Evolutionary conservation across 163 green algal genomes (phyloP).

Genomic region (Scenedesmus sp.): DNA sequence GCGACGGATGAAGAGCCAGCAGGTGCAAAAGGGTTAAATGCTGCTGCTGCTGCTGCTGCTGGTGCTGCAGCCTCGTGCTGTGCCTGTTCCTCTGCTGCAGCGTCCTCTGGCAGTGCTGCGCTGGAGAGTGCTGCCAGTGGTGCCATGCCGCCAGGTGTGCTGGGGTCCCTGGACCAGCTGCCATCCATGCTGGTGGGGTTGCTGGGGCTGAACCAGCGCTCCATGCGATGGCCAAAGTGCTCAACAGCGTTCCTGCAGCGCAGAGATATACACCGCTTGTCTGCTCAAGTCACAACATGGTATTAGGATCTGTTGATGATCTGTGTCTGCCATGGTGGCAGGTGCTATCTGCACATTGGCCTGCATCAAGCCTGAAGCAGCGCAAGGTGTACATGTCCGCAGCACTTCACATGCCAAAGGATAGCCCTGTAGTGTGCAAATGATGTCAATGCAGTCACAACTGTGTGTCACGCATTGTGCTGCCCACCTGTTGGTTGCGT

Average conservation of each 20-base stretch:
- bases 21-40: not conserved
- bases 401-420: no score
- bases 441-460: not conserved
- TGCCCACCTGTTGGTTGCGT: constrained; percentile 30
- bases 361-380: no score
- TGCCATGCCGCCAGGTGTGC: not conserved
- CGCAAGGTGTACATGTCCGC: no score
- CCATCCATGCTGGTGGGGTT: not conserved
- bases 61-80: not conserved
- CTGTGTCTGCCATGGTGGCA: no score
- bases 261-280: not conserved
- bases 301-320: no score
- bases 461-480: not conserved
- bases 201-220: constrained; percentile 20
- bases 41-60: not conserved
- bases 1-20: not conserved
- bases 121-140: not conserved
- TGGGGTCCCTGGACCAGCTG: not conserved
- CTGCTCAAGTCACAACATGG: not conserved
- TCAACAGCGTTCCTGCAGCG: constrained; percentile 12
- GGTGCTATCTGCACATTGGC: no score
- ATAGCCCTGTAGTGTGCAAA: no score
- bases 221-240: constrained; percentile 30
- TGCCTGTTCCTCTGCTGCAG: not conserved
- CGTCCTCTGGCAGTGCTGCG: not conserved